Evolutionary conservation across 768 basidiomycete genomes (phyloP).

Genomic region (Cyclocybe cylindracea): DNA sequence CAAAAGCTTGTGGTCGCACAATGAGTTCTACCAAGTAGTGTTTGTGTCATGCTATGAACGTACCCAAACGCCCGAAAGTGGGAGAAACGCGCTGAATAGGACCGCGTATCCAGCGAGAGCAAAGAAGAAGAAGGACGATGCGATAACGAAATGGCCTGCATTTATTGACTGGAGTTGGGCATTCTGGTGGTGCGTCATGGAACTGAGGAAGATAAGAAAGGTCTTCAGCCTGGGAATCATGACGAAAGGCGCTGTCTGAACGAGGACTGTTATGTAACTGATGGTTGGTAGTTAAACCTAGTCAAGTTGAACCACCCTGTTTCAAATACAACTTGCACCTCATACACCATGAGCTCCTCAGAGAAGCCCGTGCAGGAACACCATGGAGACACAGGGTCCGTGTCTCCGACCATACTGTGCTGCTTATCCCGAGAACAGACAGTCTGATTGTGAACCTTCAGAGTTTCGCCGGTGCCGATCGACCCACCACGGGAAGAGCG

Average conservation of each 20-base stretch:
- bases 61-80: slow-evolving; percentile 52
- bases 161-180: slow-evolving; percentile 15
- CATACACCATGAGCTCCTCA: slow-evolving; percentile 26
- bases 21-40: neutral
- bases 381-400: slow-evolving; percentile 34
- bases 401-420: slow-evolving; percentile 21
- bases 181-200: slow-evolving; percentile 6
- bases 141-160: slow-evolving; percentile 50
- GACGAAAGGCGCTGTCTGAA: neutral
- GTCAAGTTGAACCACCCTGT: neutral
- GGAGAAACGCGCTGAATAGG: slow-evolving; percentile 65
- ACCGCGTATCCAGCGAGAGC: slow-evolving; percentile 59
- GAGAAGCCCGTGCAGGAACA: slow-evolving; percentile 10
- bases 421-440: slow-evolving; percentile 13
- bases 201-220: neutral
- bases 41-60: slow-evolving; percentile 20
- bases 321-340: neutral
- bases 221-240: neutral
- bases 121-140: slow-evolving; percentile 53
- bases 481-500: slow-evolving; percentile 3
- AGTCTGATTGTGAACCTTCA: slow-evolving; percentile 33
- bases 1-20: slow-evolving; percentile 47
- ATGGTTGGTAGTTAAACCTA: too few relatives aligned
- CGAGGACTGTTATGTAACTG: too few relatives aligned
- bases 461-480: slow-evolving; percentile 11